A percentile compares a stretch with the other conserved stretches of the same genome.
These are phyloP conservation scores for Exophiala mesophila DNA, from an alignment of 2,329 filamentous ascomycete genomes.

Conservation along the genomic window DNA sequence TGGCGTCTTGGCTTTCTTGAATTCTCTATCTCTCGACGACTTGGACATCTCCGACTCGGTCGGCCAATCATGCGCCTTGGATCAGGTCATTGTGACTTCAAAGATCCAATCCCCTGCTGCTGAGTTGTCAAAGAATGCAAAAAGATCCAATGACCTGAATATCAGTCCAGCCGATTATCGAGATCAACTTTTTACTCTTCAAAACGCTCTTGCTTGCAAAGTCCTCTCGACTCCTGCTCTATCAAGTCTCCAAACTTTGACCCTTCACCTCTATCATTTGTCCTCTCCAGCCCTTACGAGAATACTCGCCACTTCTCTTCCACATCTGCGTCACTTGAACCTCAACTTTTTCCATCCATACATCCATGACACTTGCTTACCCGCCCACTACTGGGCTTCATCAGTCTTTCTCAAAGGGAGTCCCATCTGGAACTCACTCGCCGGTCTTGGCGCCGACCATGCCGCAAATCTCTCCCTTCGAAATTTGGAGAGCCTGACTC, in stretches of 20 bases:
- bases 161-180: slow-evolving; percentile 9
- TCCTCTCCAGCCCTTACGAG: slow-evolving; percentile 31
- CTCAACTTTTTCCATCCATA: slow-evolving; percentile 35
- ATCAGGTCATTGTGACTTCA: slow-evolving; percentile 13
- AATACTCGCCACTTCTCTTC: slow-evolving; percentile 30
- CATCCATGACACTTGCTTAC: slow-evolving; percentile 31
- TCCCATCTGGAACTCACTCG: slow-evolving; percentile 32
- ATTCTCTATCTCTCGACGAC: slow-evolving; percentile 27
- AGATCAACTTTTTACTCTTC: slow-evolving; percentile 14
- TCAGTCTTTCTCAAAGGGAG: slow-evolving; percentile 21
- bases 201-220: slow-evolving; percentile 18
- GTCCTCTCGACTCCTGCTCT: slow-evolving; percentile 10
- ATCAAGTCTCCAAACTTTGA: slow-evolving; percentile 16
- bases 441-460: slow-evolving; percentile 28
- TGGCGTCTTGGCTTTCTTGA: slow-evolving; percentile 31
- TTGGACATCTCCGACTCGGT: background rate
- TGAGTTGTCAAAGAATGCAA: slow-evolving; percentile 1
- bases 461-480: slow-evolving; percentile 23
- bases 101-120: slow-evolving; percentile 6
- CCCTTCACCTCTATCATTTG: slow-evolving; percentile 27
- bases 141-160: slow-evolving; percentile 5
- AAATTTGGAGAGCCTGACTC: slow-evolving; percentile 29
- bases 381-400: slow-evolving; percentile 29
- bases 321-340: slow-evolving; percentile 32
- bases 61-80: slow-evolving; percentile 4